Evolutionary conservation across 805 yeast species (phyloP), one percentile per base, ranked within the genome.

Genomic region (Naumovozyma dairenensis): DNA sequence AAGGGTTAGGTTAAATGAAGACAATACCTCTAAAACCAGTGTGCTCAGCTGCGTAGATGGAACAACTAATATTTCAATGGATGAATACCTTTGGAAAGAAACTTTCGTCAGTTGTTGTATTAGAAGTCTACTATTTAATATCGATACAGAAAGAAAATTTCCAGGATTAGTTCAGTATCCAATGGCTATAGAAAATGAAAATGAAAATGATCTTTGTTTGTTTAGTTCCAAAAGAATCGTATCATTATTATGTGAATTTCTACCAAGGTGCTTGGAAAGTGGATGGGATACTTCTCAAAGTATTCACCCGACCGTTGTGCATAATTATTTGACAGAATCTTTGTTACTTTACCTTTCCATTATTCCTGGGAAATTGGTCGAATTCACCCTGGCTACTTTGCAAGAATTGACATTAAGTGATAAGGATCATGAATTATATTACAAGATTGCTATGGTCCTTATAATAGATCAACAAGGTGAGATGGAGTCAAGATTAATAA

Each of bases 121-220:
- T 18, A 60, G 92, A 42, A 59, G 72, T 7, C 48, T 77, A 6
- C 41, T 67, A n/a, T 69, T 68, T 15, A 62, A 72, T 26, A 74
- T 68, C 37, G 75, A 74, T 43, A 60, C 69, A 2, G 67, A 72
- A 15, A 60, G 74, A 33, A 78, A 70, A 43, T 43, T 74, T 9
- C 77, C 82, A 0, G 83, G 81, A 1, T 55, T 72, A 58, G 69
- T 62, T 55, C 79, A 60, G 53, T 67, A 59, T 43, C 69, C 68
- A 31, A 67, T 59, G 4, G 51, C 57, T 38, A 39, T 63, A 48
- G 45, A 65, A 9, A 48, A 43, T 28, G 46, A 45, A 13, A 45
- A 54, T 15, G n/a, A n/a, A n/a, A n/a, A n/a, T n/a, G n/a, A n/a
- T n/a, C n/a, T n/a, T n/a, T n/a, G n/a, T n/a, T 25, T 40, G 2